Evolutionary conservation across 2,329 filamentous ascomycete species (phyloP), one percentile per base, ranked within the genome.

Genomic region (Fusarium foetens): DNA sequence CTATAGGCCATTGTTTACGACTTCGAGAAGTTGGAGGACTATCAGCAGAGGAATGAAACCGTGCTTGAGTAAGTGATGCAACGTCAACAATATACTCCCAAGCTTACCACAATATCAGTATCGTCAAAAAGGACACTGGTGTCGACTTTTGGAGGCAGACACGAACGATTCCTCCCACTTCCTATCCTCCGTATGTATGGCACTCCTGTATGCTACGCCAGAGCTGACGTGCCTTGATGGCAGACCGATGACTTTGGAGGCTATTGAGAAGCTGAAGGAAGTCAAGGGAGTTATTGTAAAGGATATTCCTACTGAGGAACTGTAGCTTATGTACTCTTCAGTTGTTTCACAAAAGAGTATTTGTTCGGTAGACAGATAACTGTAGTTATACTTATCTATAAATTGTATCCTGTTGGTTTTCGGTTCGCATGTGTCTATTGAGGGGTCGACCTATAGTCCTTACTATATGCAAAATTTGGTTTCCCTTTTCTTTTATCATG

Each of bases 191-290:
- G 64, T 67, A 41, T 27, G 54, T 42, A 21, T 6, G 0, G 9
- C 7, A 0, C 13, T 2, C 8, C 4, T 8, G 1, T 6, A 0
- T 6, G 5, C 4, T 1, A 12, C 1, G 16, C 8, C 9, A 19
- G 1, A n/a, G 0, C 46, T 67, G 1, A 67, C 17, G 5, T 3
- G 17, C 0, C 0, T 8, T 19, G 6, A 9, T 10, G n/a, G 3
- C 4, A 67, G 64, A 0, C 64, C 64, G 2, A 67, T 67, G 64
- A 67, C 64, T 4, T 27, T 46, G 3, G 45, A 67, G 17, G 64
- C 64, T 12, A 67, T 67, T 11, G 64, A 61, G 4, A 67, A 67
- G 14, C 25, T 67, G 3, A 67, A 67, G 35, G 64, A 54, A 35
- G n/a, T 67, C 12, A 42, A 61, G 3, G 64, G 64, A 0, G 35